phyloP scores from a whole-genome alignment of 2,329 filamentous ascomycete species.

The Macrophomina pseudophaseolina region DNA sequence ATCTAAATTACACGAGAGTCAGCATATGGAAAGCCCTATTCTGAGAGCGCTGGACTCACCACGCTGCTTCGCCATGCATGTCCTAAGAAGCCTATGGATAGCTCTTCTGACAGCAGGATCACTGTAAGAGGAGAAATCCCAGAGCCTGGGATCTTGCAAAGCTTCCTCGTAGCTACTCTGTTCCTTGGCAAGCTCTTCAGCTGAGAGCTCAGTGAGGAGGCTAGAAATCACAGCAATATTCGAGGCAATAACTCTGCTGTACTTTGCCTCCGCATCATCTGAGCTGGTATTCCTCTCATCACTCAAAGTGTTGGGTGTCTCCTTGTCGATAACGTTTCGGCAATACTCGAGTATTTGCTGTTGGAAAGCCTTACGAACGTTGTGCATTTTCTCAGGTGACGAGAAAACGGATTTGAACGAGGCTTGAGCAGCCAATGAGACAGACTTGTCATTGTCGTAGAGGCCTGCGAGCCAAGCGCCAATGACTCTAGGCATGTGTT shows the following conservation, averaged over 20 bases:
- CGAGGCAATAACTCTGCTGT: slow-evolving; percentile 75
- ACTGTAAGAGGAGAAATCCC: slow-evolving; percentile 62
- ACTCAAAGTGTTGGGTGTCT: slow-evolving; percentile 81
- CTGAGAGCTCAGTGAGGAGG: slow-evolving; percentile 52
- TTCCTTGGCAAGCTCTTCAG: slow-evolving; percentile 64
- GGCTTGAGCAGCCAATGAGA: slow-evolving; percentile 76
- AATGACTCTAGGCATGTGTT: slow-evolving; percentile 75
- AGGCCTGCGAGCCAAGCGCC: slow-evolving; percentile 90
- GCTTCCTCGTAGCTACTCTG: slow-evolving; percentile 68
- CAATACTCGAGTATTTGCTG: slow-evolving; percentile 81
- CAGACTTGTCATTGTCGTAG: slow-evolving; percentile 82
- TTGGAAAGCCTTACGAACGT: slow-evolving; percentile 84
- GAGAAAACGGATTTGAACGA: slow-evolving; percentile 77
- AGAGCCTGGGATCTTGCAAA: slow-evolving; percentile 66
- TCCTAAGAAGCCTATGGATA: slow-evolving; percentile 61
- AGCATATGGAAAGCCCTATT: background rate
- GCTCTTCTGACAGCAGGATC: slow-evolving; percentile 65
- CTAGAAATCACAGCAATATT: slow-evolving; percentile 61
- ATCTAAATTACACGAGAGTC: slow-evolving; percentile 27
- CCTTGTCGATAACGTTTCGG: slow-evolving; percentile 74
- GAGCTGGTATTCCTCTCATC: slow-evolving; percentile 83
- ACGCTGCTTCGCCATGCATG: slow-evolving; percentile 56
- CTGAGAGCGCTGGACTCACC: slow-evolving; percentile 31
- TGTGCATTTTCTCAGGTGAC: slow-evolving; percentile 76
- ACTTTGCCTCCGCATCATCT: slow-evolving; percentile 87